Percentiles rank a stretch among this genome's conserved stretches.
These are phyloP conservation scores for Aspergillus mulundensis DNA, from an alignment of 495 filamentous ascomycete genomes.

Conservation along the genomic window DNA sequence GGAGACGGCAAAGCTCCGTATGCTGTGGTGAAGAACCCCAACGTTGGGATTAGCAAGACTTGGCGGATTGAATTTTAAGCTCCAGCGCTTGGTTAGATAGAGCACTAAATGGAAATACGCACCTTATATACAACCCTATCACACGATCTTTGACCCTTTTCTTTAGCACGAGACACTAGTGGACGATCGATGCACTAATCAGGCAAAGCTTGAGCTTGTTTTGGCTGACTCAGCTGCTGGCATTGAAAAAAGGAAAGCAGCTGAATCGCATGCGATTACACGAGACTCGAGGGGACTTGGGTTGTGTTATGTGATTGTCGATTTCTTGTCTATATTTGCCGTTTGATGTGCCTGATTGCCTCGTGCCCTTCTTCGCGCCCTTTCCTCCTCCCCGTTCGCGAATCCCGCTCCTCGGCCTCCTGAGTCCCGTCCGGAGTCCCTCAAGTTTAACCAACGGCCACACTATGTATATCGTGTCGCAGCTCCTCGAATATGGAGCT, in stretches of 20 bases:
- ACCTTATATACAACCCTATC: neutral
- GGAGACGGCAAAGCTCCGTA: constrained; percentile 63
- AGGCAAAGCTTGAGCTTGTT: constrained; percentile 2
- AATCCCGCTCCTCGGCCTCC: neutral
- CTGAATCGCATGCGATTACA: neutral
- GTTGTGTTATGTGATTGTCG: neutral
- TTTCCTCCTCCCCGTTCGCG: neutral
- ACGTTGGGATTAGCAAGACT: constrained; percentile 68
- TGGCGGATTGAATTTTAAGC: constrained; percentile 72
- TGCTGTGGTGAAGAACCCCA: constrained; percentile 77
- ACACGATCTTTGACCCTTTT: constrained; percentile 6
- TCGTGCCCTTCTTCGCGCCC: neutral
- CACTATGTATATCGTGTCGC: constrained; percentile 38
- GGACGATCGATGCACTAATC: neutral
- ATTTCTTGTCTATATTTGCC: neutral
- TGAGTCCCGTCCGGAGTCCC: neutral
- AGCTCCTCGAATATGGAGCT: constrained; percentile 44
- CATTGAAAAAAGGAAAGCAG: neutral
- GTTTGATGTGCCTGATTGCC: neutral
- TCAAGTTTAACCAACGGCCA: neutral
- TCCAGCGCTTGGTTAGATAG: neutral
- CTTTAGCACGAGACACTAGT: neutral
- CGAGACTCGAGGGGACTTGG: neutral
- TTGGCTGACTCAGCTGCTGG: constrained; percentile 6
- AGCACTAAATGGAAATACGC: neutral